Evolutionary conservation across 192 early-diverging fungal genomes (phyloP).

Genomic region (Coemansia biformis): DNA sequence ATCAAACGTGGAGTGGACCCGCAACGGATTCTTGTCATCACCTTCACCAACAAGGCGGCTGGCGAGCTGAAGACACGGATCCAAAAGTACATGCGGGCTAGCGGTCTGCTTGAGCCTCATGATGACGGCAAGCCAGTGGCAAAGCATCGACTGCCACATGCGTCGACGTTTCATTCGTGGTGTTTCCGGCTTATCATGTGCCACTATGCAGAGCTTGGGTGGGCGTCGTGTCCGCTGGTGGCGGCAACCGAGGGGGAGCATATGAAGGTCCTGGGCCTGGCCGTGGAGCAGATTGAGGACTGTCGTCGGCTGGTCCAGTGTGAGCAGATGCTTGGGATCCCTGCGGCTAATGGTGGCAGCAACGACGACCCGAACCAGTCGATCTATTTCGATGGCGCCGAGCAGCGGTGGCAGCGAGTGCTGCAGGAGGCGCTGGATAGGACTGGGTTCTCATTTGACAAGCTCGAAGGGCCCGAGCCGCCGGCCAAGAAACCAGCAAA

Average conservation of each 20-base stretch:
- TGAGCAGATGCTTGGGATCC: slow-evolving; percentile 30
- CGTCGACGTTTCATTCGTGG: slow-evolving; percentile 49
- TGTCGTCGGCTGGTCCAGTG: slow-evolving; percentile 32
- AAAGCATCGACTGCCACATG: slow-evolving; percentile 13
- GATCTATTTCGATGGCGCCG: slow-evolving; percentile 9
- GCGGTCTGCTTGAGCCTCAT: background rate
- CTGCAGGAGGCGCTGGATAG: slow-evolving; percentile 5
- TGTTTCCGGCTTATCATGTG: slow-evolving; percentile 32
- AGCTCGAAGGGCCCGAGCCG: background rate
- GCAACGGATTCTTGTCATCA: slow-evolving; percentile 33
- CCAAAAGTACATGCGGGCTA: slow-evolving; percentile 13
- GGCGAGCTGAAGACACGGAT: slow-evolving; percentile 40
- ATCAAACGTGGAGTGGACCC: slow-evolving; percentile 27
- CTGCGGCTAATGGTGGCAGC: slow-evolving; percentile 2
- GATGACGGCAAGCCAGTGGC: background rate
- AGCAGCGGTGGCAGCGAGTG: slow-evolving; percentile 21
- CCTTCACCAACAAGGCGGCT: slow-evolving; percentile 52
- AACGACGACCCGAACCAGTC: background rate
- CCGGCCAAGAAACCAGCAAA: background rate
- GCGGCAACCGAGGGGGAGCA: slow-evolving; percentile 37
- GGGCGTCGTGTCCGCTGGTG: slow-evolving; percentile 20
- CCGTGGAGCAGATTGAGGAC: slow-evolving; percentile 23
- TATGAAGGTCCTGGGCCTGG: slow-evolving; percentile 11
- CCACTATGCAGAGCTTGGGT: slow-evolving; percentile 11
- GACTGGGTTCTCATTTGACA: slow-evolving; percentile 8